These are phyloP conservation scores for Amanita rimosa DNA, from an alignment of 768 basidiomycete genomes.

Conservation along the genomic window DNA sequence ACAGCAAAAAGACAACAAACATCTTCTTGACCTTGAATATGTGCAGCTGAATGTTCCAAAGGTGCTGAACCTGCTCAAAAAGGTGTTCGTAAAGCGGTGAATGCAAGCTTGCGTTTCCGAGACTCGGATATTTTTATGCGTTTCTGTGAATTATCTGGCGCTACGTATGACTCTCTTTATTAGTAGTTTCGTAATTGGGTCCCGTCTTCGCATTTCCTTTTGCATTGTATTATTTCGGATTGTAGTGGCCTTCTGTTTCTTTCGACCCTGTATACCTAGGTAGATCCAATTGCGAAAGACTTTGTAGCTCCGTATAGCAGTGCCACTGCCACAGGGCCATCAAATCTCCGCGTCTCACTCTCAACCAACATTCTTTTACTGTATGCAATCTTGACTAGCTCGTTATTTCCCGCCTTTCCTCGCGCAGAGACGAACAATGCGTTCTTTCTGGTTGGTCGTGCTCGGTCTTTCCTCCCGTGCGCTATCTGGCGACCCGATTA, in stretches of 20 bases:
- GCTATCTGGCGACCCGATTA: constrained; percentile 13
- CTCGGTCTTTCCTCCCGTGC: not conserved
- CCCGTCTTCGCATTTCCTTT: not conserved
- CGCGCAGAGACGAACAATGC: not conserved
- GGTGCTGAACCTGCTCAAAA: constrained; percentile 84
- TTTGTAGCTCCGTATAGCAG: no score
- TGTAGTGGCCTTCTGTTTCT: constrained; percentile 4
- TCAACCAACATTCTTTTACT: constrained; percentile 1
- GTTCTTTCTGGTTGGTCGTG: constrained; percentile 5
- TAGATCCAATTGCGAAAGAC: no score
- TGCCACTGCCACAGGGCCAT: not conserved
- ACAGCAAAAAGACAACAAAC: constrained; percentile 99
- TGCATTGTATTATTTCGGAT: constrained; percentile 6
- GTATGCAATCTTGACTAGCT: constrained; percentile 1
- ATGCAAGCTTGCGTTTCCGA: constrained; percentile 9
- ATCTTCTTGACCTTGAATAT: constrained; percentile 92
- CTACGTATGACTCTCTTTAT: constrained; percentile 11
- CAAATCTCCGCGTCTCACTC: not conserved
- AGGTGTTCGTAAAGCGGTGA: constrained; percentile 87
- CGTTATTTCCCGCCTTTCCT: not conserved
- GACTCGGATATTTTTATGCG: constrained; percentile 7
- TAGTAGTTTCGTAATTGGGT: constrained; percentile 5
- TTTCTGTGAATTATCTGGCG: constrained; percentile 15
- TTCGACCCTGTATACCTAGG: constrained; percentile 1
- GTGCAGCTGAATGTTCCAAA: constrained; percentile 96